A percentile compares a stretch with the other conserved stretches of the same genome.
These are phyloP conservation scores for Stagonosporopsis rhizophila DNA, from an alignment of 2,329 filamentous ascomycete species.

Conservation along the genomic window DNA sequence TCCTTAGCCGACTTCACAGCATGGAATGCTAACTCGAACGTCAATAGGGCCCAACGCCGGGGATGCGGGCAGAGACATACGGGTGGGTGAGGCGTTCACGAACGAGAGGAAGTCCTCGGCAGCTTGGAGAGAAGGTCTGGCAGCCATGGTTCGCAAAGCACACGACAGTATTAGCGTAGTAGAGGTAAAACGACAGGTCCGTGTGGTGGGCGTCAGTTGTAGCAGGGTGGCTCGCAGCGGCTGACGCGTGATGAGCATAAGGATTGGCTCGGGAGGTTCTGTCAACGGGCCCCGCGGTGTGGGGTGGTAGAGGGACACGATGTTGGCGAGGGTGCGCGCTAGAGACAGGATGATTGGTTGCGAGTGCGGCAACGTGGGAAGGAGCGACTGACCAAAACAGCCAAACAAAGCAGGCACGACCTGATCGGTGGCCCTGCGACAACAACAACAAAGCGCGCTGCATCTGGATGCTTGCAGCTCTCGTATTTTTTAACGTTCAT, in stretches of 20 bases:
- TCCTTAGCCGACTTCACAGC: constrained; percentile 81
- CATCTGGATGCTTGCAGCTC: constrained; percentile 7
- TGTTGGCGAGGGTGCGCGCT: constrained; percentile 20
- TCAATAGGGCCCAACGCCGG: constrained; percentile 10
- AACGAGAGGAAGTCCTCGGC: constrained; percentile 90
- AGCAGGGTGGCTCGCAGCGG: constrained; percentile 24
- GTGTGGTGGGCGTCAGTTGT: constrained; percentile 21
- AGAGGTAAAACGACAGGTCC: constrained; percentile 14
- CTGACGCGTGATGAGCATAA: constrained; percentile 26
- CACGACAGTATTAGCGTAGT: constrained; percentile 20
- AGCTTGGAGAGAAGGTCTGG: constrained; percentile 52
- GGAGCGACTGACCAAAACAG: constrained; percentile 34
- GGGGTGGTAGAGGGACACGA: constrained; percentile 17
- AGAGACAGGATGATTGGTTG: constrained; percentile 29
- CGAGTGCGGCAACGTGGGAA: constrained; percentile 17
- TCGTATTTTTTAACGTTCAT: constrained; percentile 2
- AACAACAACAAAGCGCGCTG: constrained; percentile 20
- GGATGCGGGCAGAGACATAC: constrained; percentile 61
- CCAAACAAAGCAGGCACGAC: constrained; percentile 32
- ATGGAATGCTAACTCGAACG: constrained; percentile 77
- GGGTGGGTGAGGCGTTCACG: constrained; percentile 92
- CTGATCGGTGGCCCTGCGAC: constrained; percentile 22
- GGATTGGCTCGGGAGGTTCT: constrained; percentile 29
- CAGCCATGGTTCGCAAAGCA: constrained; percentile 41
- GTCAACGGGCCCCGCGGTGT: constrained; percentile 20